Percentiles rank a stretch among this genome's conserved stretches.
These are phyloP conservation scores for Chalara sp. DNA, from an alignment of 2,329 filamentous ascomycete species.

Conservation along the genomic window DNA sequence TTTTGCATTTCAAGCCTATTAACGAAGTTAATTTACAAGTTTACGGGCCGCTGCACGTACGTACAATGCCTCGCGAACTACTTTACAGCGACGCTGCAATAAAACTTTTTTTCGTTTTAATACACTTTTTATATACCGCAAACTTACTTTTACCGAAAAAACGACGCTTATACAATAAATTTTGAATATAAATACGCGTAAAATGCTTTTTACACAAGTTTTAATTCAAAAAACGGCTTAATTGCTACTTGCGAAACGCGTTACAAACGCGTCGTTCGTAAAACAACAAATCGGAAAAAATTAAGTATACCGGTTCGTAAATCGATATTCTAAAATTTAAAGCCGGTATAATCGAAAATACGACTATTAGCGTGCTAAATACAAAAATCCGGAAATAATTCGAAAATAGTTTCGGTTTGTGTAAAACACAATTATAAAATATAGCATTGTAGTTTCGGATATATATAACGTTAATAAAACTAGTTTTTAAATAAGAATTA, in stretches of 20 bases:
- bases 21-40: background rate
- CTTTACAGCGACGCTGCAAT: background rate
- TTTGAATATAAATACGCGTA: background rate
- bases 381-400: background rate
- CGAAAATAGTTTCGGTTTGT: background rate
- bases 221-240: background rate
- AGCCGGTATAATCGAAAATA: background rate
- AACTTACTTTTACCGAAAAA: background rate
- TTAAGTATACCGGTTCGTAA: background rate
- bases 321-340: background rate
- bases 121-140: background rate
- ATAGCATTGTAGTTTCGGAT: conserved; percentile 8
- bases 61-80: background rate
- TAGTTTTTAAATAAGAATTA: conserved; percentile 17
- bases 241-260: background rate
- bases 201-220: background rate
- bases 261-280: background rate
- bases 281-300: background rate
- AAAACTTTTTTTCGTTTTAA: too few species aligned
- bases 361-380: background rate
- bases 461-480: conserved; percentile 15
- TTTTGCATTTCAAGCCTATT: background rate
- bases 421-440: conserved; percentile 8
- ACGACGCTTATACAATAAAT: background rate
- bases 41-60: background rate